phyloP scores from a whole-genome alignment of 208 protist species.

The Jaenimonas drosophilae region DNA sequence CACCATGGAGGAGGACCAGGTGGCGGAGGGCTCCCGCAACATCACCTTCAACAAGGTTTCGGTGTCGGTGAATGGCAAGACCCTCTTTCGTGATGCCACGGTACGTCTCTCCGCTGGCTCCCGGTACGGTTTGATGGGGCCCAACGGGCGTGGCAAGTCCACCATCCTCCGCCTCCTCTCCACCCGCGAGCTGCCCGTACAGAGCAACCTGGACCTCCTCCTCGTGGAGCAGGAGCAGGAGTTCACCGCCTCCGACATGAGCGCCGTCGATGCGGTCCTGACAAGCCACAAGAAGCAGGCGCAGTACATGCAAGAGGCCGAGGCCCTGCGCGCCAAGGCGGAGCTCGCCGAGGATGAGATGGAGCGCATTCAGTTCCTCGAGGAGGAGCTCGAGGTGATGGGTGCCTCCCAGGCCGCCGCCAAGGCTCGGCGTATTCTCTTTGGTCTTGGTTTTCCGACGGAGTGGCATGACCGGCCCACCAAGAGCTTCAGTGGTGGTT shows the following conservation, averaged over 20 bases:
- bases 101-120: conserved; percentile 80
- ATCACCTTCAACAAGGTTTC: conserved; percentile 81
- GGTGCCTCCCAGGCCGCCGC: conserved; percentile 84
- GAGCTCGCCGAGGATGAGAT: conserved; percentile 60
- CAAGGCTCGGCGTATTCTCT: conserved; percentile 78
- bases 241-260: conserved; percentile 71
- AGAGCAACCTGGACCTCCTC: conserved; percentile 88
- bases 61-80: conserved; percentile 78
- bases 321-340: conserved; percentile 39
- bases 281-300: conserved; percentile 87
- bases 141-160: conserved; percentile 94
- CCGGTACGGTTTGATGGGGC: conserved; percentile 93
- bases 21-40: conserved; percentile 62
- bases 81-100: conserved; percentile 67
- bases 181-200: conserved; percentile 80
- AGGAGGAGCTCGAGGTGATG: conserved; percentile 92
- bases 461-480: conserved; percentile 86
- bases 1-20: conserved; percentile 42
- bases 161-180: conserved; percentile 89
- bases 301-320: conserved; percentile 70
- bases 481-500: conserved; percentile 83
- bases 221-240: conserved; percentile 97
- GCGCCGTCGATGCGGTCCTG: conserved; percentile 80
- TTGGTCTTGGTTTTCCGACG: conserved; percentile 91
- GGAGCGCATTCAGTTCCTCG: conserved; percentile 67